A percentile compares a stretch with the other conserved stretches of the same genome.
These are phyloP conservation scores for Talaromyces sp. DNA, from an alignment of 2,329 filamentous ascomycete species.

Conservation along the genomic window DNA sequence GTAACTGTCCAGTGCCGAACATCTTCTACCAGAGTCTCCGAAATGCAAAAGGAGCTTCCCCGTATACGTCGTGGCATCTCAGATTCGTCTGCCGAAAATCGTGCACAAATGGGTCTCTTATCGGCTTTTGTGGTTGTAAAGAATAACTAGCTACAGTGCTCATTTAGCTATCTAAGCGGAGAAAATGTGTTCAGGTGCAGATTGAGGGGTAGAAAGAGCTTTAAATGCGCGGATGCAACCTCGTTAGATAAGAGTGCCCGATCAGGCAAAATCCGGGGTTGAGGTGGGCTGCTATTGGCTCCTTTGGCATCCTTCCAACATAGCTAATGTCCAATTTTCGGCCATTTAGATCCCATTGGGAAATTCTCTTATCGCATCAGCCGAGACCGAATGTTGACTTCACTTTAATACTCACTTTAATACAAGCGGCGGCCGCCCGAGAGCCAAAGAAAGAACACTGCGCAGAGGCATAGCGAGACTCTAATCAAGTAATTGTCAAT, in stretches of 20 bases:
- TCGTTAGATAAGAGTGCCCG: not conserved
- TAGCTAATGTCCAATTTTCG: not conserved
- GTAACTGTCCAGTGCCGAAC: not conserved
- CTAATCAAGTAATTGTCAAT: not conserved
- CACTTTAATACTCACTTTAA: not conserved
- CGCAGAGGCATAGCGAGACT: not conserved
- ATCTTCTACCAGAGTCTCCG: not conserved
- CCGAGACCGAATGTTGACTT: not conserved
- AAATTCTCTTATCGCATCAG: not conserved
- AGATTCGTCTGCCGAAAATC: not conserved
- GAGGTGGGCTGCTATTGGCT: not conserved
- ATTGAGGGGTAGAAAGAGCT: not conserved
- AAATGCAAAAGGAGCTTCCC: not conserved
- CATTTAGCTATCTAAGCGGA: not conserved
- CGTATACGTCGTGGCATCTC: not conserved
- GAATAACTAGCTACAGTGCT: not conserved
- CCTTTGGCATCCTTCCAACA: not conserved
- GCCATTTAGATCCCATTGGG: not conserved
- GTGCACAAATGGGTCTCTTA: not conserved
- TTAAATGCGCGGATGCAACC: conserved; percentile 4
- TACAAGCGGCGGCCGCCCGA: not conserved
- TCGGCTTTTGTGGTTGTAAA: not conserved
- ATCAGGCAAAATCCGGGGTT: not conserved
- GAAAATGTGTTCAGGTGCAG: not conserved
- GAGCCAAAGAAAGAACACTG: not conserved